A percentile compares a stretch with the other conserved stretches of the same genome.
Conservation (phyloP, 805 yeast species). For the Cyberlindnera xishuangbannaensis region DNA sequence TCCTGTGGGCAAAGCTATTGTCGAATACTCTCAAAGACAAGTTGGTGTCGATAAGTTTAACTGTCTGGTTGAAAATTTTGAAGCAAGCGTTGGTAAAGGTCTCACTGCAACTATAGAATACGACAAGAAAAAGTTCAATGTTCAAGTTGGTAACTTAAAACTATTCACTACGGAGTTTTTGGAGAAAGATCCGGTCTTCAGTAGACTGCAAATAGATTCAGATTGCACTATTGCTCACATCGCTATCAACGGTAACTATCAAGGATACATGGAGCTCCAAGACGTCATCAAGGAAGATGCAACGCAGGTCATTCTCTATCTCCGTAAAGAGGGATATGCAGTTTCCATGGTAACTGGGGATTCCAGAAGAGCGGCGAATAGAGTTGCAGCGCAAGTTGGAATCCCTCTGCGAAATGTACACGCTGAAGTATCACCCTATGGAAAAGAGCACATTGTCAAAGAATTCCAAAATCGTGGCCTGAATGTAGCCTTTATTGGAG, state of each 20-base stretch:
- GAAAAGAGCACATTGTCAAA: constrained; percentile 63
- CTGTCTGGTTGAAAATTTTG: constrained; percentile 18
- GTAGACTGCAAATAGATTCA: constrained; percentile 21
- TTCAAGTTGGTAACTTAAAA: constrained; percentile 49
- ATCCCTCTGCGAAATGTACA: constrained; percentile 59
- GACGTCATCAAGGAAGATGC: constrained; percentile 71
- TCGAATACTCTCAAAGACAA: constrained; percentile 28
- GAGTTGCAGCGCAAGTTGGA: constrained; percentile 62
- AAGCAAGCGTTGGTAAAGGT: constrained; percentile 35
- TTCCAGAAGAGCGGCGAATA: constrained; percentile 50
- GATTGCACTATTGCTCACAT: constrained; percentile 50
- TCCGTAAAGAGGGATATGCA: constrained; percentile 45
- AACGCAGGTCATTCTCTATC: constrained; percentile 46
- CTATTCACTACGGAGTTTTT: constrained; percentile 14
- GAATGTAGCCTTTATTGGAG: constrained; percentile 86
- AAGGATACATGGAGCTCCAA: constrained; percentile 61
- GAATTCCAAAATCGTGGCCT: constrained; percentile 42
- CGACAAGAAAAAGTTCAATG: constrained; percentile 23
- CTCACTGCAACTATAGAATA: constrained; percentile 22
- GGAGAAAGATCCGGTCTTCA: constrained; percentile 10
- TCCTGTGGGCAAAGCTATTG: constrained; percentile 77
- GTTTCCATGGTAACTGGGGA: constrained; percentile 94
- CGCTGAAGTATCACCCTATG: constrained; percentile 72
- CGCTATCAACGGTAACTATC: constrained; percentile 47
- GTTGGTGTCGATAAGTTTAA: constrained; percentile 6